These are phyloP conservation scores for Psidium guajava DNA, from an alignment of 345 rosid genomes.

Conservation along the genomic window DNA sequence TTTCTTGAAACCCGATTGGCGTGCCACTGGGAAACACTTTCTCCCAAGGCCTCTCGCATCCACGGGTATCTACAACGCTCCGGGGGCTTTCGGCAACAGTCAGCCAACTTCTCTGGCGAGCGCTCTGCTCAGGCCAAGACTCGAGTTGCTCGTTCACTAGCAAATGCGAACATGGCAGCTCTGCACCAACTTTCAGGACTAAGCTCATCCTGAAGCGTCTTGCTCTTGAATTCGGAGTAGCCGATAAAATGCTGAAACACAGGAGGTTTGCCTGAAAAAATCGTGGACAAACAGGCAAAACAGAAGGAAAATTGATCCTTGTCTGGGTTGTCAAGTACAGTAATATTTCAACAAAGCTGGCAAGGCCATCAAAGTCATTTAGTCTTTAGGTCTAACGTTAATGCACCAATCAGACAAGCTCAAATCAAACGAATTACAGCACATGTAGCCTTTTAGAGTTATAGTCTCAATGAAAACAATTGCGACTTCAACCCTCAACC, in stretches of 20 bases:
- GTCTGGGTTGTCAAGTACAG: not conserved
- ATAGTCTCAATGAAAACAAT: not conserved
- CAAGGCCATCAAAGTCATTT: not conserved
- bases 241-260: conserved; percentile 25
- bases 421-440: not conserved
- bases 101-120: conserved; percentile 30
- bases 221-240: conserved; percentile 29
- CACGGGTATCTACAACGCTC: conserved; percentile 28
- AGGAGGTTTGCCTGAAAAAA: not conserved
- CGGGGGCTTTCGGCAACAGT: conserved; percentile 22
- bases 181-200: conserved; percentile 33
- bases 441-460: not conserved
- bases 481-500: not conserved
- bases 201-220: conserved; percentile 24
- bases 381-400: not conserved
- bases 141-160: conserved; percentile 32
- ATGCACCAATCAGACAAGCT: not conserved
- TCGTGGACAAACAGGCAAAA: not conserved
- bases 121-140: conserved; percentile 42
- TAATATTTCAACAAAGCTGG: not conserved
- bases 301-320: not conserved
- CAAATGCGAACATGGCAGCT: conserved; percentile 34
- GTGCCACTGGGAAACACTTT: conserved; percentile 22
- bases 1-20: not conserved
- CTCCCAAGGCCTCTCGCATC: conserved; percentile 34